Evolutionary conservation across 2,329 filamentous ascomycete species (phyloP), one percentile per base, ranked within the genome.

Genomic region (Colletotrichum euphorbiae): DNA sequence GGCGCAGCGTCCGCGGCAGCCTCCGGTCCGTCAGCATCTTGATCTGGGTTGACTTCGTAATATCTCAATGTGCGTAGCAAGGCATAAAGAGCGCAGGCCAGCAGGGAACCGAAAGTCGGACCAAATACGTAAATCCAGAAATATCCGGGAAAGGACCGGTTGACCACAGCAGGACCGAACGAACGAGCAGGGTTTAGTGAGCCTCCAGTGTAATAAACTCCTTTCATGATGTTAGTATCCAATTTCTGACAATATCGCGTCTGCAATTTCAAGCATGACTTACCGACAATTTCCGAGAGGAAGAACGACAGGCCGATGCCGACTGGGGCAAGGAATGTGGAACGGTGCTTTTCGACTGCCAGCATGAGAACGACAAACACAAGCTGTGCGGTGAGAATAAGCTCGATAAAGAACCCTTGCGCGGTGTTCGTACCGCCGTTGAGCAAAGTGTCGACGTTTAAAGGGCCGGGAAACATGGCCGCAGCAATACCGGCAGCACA

Each of bases 301-400:
- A 93, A 93, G 60, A 93, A 83, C 0, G 90, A 83, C 2, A 93
- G 78, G 1, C 92, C 92, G 72, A 94, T 92, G 12, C 89, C 90
- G 3, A 93, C 80, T 0, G 91, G 91, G 0, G 91, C 91, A 1
- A 93, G 79, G 74, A 85, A 92, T 0, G 91, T 93, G 2, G 88
- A 87, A 50, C 89, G 89, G 76, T 93, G 90, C 79, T 93, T 93
- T 75, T 93, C 90, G 4, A 88, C 87, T 0, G 90, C 90, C 50
- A 93, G 82, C 86, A 93, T 90, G 76, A 89, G 87, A 33, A 91
- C 87, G 3, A 89, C 85, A 60, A 91, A 81, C 7, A 91, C 84
- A 9, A 92, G 81, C 74, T 90, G 83, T 0, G 87, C 80, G 0
- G 89, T 91, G 42, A 91, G 80, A 72, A 91, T 89, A 80, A 89